phyloP scores from a whole-genome alignment of 2,329 filamentous ascomycete genomes.

The Ampelomyces quisqualis region DNA sequence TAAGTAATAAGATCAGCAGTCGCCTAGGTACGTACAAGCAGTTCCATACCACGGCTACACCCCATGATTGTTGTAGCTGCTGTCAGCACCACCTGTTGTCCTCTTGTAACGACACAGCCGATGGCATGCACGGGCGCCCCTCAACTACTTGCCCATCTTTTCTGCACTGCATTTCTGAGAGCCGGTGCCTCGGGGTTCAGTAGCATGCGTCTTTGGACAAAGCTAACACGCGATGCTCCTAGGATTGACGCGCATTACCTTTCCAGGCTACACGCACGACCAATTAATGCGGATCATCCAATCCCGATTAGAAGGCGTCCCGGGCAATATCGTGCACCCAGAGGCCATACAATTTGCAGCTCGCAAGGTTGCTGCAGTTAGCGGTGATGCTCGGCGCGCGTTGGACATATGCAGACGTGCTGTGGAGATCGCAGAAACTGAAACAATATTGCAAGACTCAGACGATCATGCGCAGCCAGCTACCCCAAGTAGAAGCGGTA shows the following conservation, averaged over 20 bases:
- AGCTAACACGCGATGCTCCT: constrained; percentile 31
- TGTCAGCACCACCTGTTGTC: constrained; percentile 5
- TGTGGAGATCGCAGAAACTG: constrained; percentile 88
- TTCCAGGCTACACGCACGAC: constrained; percentile 94
- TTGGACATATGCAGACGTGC: constrained; percentile 94
- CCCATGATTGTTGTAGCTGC: constrained; percentile 11
- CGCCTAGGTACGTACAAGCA: constrained; percentile 51
- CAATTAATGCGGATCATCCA: constrained; percentile 97
- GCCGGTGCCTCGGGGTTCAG: constrained; percentile 13
- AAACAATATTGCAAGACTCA: constrained; percentile 46
- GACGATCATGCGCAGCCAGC: constrained; percentile 48
- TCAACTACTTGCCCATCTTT: constrained; percentile 14
- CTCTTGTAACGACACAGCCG: constrained; percentile 20
- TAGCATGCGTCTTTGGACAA: constrained; percentile 28
- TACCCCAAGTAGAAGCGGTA: constrained; percentile 63
- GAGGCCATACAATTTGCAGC: constrained; percentile 96
- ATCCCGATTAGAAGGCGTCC: constrained; percentile 85
- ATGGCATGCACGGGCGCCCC: constrained; percentile 18
- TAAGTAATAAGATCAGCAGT: constrained; percentile 98
- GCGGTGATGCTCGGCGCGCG: constrained; percentile 86
- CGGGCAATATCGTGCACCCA: constrained; percentile 83
- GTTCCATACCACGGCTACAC: constrained; percentile 21
- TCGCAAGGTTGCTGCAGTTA: constrained; percentile 94
- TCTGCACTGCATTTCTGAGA: constrained; percentile 21
- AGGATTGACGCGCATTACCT: constrained; percentile 89